Percentiles rank a stretch among this genome's conserved stretches.
Evolutionary conservation across 441 rosid species (phyloP).

Genomic region (Adansonia grandidieri): DNA sequence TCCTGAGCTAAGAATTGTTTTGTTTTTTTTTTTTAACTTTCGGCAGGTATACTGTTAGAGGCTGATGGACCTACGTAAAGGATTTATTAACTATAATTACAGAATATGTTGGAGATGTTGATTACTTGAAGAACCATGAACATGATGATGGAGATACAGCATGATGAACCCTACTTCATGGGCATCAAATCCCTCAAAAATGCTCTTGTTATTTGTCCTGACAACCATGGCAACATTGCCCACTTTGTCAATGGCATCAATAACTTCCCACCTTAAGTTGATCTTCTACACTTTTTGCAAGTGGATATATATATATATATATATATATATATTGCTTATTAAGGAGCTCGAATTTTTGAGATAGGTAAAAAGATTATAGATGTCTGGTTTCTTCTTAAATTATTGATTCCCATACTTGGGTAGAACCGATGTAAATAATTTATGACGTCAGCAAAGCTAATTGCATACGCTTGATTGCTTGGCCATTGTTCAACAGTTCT

Average conservation of each 20-base stretch:
- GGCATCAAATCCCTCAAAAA: slow-evolving; percentile 44
- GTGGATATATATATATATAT: no score
- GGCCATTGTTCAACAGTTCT: slow-evolving; percentile 1
- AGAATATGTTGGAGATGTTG: slow-evolving; percentile 84
- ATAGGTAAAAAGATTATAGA: no score
- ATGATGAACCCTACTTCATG: slow-evolving; percentile 65
- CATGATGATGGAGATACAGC: slow-evolving; percentile 67
- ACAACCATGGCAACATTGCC: slow-evolving; percentile 58
- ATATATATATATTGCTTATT: no score
- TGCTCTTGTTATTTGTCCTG: slow-evolving; percentile 69
- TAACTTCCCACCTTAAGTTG: slow-evolving; percentile 65
- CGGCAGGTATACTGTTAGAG: slow-evolving; percentile 64
- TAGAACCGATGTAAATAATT: not conserved
- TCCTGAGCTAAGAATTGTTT: no score
- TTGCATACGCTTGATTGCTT: not conserved
- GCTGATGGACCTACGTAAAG: slow-evolving; percentile 57
- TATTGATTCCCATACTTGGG: slow-evolving; percentile 1
- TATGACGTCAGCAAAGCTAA: slow-evolving; percentile 22
- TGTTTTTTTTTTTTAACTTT: not conserved
- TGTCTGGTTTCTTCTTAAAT: not conserved
- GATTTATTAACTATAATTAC: slow-evolving; percentile 64
- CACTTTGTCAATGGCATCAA: slow-evolving; percentile 73
- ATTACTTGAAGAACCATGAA: slow-evolving; percentile 60
- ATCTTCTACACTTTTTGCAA: not conserved
- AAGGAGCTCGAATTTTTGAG: no score